phyloP scores from a whole-genome alignment of 2,329 filamentous ascomycete species.

The Penicillium sumatraense region DNA sequence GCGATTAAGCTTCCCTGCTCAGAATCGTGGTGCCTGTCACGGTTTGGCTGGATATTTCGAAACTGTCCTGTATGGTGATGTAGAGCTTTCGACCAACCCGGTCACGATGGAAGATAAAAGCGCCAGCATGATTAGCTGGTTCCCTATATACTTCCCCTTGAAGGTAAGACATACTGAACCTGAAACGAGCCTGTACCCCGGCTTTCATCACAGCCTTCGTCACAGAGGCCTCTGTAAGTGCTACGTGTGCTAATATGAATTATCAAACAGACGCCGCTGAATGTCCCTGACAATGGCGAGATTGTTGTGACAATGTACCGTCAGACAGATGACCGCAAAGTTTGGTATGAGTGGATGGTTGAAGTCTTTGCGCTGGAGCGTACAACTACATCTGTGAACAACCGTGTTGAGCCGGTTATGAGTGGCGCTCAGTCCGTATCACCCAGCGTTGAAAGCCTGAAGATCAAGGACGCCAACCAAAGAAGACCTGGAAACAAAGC shows the following conservation, averaged over 20 bases:
- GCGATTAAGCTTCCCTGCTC: conserved; percentile 76
- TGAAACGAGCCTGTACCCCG: background rate
- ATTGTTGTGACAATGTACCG: conserved; percentile 94
- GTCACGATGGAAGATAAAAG: conserved; percentile 91
- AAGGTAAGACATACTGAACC: conserved; percentile 68
- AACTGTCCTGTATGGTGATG: conserved; percentile 82
- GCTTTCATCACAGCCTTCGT: too few species aligned
- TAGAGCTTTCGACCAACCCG: conserved; percentile 91
- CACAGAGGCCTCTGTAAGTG: background rate
- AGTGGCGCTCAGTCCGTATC: conserved; percentile 35
- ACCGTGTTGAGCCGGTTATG: conserved; percentile 31
- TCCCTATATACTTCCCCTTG: conserved; percentile 95
- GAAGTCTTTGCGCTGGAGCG: conserved; percentile 69
- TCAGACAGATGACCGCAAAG: conserved; percentile 90
- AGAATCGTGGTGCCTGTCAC: conserved; percentile 81
- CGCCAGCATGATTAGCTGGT: conserved; percentile 99
- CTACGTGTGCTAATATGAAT: background rate
- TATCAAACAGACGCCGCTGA: conserved; percentile 71
- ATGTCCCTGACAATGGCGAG: conserved; percentile 81
- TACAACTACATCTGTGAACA: conserved; percentile 15
- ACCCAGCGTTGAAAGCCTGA: conserved; percentile 27
- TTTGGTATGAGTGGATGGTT: conserved; percentile 98
- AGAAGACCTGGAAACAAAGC: conserved; percentile 17
- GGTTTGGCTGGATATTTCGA: conserved; percentile 96
- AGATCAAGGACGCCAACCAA: conserved; percentile 22